Percentiles rank a stretch among this genome's conserved stretches.
Conservation (phyloP, 192 early-diverging fungal genomes). For the Neocallimastix lanati region DNA sequence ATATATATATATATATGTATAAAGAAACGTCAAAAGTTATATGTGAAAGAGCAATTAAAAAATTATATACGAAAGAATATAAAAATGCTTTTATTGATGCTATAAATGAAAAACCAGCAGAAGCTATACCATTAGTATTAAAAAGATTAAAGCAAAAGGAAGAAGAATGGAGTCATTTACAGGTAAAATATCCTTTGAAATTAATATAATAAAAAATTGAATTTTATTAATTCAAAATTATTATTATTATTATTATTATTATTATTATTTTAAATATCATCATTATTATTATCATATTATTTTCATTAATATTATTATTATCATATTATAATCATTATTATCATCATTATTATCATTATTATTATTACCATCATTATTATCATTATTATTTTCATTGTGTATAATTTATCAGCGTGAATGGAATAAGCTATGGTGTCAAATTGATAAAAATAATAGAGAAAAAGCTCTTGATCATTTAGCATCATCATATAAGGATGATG, state of each 20-base stretch:
- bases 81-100: constrained; percentile 77
- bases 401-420: constrained; percentile 52
- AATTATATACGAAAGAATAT: constrained; percentile 75
- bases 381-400: too few relatives aligned
- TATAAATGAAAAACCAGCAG: constrained; percentile 74
- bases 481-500: constrained; percentile 67
- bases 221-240: too few relatives aligned
- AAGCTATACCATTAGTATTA: constrained; percentile 81
- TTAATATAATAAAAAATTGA: too few relatives aligned
- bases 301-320: too few relatives aligned
- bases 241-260: too few relatives aligned
- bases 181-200: too few relatives aligned
- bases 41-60: constrained; percentile 82
- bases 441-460: constrained; percentile 82
- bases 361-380: too few relatives aligned
- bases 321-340: too few relatives aligned
- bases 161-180: constrained; percentile 78
- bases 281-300: too few relatives aligned
- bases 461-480: constrained; percentile 91
- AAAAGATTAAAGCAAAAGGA: constrained; percentile 94
- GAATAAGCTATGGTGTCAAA: constrained; percentile 93
- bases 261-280: too few relatives aligned
- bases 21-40: constrained; percentile 46
- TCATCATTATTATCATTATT: too few relatives aligned
- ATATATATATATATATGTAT: too few relatives aligned